These are phyloP conservation scores for Terana coerulea DNA, from an alignment of 768 basidiomycete genomes.

Conservation along the genomic window DNA sequence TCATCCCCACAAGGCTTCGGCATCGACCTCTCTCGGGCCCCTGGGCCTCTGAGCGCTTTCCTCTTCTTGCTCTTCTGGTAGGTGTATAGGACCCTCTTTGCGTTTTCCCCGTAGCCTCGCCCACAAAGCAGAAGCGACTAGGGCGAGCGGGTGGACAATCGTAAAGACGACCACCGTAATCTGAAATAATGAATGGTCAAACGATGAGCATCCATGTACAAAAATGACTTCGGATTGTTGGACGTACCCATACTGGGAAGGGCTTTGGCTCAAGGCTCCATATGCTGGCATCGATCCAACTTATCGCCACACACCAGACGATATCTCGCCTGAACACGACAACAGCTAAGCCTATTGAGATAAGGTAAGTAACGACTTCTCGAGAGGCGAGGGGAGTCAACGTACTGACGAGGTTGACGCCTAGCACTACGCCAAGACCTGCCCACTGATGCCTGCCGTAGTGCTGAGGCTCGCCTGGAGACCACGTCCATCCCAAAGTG, in stretches of 20 bases:
- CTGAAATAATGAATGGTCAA: slow-evolving; percentile 29
- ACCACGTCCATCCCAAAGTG: slow-evolving; percentile 61
- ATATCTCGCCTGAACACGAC: slow-evolving; percentile 58
- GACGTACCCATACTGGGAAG: slow-evolving; percentile 51
- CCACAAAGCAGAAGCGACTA: slow-evolving; percentile 44
- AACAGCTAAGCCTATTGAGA: slow-evolving; percentile 43
- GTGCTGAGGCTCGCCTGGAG: slow-evolving; percentile 48
- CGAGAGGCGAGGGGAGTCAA: background rate
- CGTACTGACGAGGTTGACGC: slow-evolving; percentile 46
- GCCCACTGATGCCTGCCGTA: slow-evolving; percentile 63
- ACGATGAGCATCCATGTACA: background rate
- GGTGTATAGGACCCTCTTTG: slow-evolving; percentile 35
- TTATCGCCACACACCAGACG: slow-evolving; percentile 72
- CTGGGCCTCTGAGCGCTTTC: slow-evolving; percentile 11
- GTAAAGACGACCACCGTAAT: slow-evolving; percentile 62
- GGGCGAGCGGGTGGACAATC: slow-evolving; percentile 57
- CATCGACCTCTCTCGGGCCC: slow-evolving; percentile 40
- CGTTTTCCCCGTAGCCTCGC: slow-evolving; percentile 25
- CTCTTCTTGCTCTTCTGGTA: slow-evolving; percentile 28
- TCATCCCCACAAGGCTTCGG: slow-evolving; percentile 35
- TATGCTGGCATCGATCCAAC: slow-evolving; percentile 68
- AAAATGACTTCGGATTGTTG: background rate
- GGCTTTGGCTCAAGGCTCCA: slow-evolving; percentile 63
- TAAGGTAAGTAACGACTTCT: background rate
- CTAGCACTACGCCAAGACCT: slow-evolving; percentile 65